A percentile compares a stretch with the other conserved stretches of the same genome.
Conservation (phyloP, 495 filamentous ascomycete species). For the Aspergillus cristatus region DNA sequence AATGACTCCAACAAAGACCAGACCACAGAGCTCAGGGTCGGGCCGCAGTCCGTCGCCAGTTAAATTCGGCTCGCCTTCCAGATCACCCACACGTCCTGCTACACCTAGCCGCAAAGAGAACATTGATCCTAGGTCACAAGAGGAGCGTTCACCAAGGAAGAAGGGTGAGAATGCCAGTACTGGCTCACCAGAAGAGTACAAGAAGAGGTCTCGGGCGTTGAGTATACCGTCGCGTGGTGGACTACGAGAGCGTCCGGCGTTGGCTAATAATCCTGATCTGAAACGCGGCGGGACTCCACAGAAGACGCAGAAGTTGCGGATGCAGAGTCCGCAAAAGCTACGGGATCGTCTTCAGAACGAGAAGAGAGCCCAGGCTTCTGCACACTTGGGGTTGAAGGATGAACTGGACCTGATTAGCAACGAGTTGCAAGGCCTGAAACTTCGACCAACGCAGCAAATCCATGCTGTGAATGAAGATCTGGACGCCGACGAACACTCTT, state of each 20-base stretch:
- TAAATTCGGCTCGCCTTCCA: conserved; percentile 21
- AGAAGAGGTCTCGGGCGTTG: conserved; percentile 42
- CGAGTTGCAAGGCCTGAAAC: conserved; percentile 61
- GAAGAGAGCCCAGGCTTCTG: conserved; percentile 59
- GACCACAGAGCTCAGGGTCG: conserved; percentile 25
- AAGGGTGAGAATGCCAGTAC: conserved; percentile 25
- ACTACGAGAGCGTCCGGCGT: conserved; percentile 43
- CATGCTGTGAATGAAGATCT: too few relatives aligned
- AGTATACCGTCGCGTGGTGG: conserved; percentile 44
- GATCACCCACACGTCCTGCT: conserved; percentile 29
- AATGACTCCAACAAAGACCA: conserved; percentile 24
- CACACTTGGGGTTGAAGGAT: conserved; percentile 56
- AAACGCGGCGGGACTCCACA: conserved; percentile 28
- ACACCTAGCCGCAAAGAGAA: conserved; percentile 53
- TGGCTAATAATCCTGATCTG: conserved; percentile 27
- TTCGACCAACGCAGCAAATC: conserved; percentile 16
- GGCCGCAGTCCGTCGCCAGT: conserved; percentile 22
- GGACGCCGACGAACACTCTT: too few relatives aligned
- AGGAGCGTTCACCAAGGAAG: conserved; percentile 27
- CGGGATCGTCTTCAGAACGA: conserved; percentile 81
- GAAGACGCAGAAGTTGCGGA: conserved; percentile 58
- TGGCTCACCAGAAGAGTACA: conserved; percentile 32
- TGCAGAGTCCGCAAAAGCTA: conserved; percentile 87
- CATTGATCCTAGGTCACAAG: conserved; percentile 26
- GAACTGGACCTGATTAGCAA: conserved; percentile 77